These are phyloP conservation scores for Alloteropsis semialata DNA, from an alignment of 176 grass and related monocot genomes.

Conservation along the genomic window DNA sequence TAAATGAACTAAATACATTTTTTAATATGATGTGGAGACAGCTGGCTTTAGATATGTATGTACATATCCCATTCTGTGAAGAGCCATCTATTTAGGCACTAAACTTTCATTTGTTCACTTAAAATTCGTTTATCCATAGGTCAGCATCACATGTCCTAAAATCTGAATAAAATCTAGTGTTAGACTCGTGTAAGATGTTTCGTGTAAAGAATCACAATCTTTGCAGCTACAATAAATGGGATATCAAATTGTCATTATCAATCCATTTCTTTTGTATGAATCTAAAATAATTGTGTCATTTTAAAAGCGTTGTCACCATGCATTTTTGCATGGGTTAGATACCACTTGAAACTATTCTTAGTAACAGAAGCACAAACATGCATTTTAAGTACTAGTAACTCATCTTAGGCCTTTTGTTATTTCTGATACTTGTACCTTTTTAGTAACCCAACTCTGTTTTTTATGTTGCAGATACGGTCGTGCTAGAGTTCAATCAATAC, in stretches of 20 bases:
- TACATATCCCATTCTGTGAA: background rate
- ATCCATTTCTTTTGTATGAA: conserved; percentile 9
- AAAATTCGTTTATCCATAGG: background rate
- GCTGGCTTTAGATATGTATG: background rate
- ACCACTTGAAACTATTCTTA: background rate
- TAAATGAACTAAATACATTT: background rate
- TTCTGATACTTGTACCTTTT: background rate
- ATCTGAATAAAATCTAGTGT: background rate
- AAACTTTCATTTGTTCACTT: background rate
- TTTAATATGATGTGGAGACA: conserved; percentile 20
- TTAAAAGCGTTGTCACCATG: background rate
- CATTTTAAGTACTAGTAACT: background rate
- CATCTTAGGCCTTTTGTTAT: background rate
- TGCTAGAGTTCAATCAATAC: conserved; percentile 93
- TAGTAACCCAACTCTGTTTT: background rate
- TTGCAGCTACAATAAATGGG: background rate
- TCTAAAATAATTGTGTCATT: background rate
- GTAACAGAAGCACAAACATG: background rate
- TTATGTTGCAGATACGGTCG: conserved; percentile 49
- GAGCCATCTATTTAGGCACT: conserved; percentile 1
- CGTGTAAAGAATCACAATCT: background rate
- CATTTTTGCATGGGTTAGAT: background rate
- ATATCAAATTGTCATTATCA: background rate
- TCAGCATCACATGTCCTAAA: background rate
- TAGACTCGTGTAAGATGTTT: background rate